Percentiles rank a stretch among this genome's conserved stretches.
These are phyloP conservation scores for Phascolomyces articulosus DNA, from an alignment of 371 early-diverging fungal species.

Conservation along the genomic window DNA sequence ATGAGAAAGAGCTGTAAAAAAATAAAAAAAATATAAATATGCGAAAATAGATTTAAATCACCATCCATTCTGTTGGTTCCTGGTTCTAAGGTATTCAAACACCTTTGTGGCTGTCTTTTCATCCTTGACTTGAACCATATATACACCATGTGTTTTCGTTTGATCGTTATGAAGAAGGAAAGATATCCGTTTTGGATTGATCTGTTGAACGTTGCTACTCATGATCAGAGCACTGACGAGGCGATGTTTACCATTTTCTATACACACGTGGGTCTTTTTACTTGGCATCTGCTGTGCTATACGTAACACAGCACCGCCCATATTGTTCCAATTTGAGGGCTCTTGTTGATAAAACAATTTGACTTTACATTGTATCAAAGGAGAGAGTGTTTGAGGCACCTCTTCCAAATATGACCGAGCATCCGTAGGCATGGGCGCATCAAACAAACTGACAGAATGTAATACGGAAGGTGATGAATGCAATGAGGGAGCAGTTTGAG, in stretches of 20 bases:
- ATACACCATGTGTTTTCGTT: constrained; percentile 38
- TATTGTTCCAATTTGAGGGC: constrained; percentile 44
- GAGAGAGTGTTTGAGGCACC: constrained; percentile 43
- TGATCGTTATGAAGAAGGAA: constrained; percentile 39
- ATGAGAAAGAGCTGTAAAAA: not conserved
- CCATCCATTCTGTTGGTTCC: constrained; percentile 47
- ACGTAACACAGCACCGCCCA: constrained; percentile 38
- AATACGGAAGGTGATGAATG: not conserved
- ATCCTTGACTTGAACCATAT: constrained; percentile 50
- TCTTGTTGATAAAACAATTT: constrained; percentile 47
- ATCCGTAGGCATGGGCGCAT: constrained; percentile 6
- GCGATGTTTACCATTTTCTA: constrained; percentile 48
- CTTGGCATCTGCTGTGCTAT: constrained; percentile 48
- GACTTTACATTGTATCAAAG: constrained; percentile 44
- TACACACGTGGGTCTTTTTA: constrained; percentile 43
- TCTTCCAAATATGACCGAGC: constrained; percentile 30
- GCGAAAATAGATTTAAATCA: constrained; percentile 4
- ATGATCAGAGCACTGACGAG: constrained; percentile 42
- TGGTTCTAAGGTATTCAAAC: constrained; percentile 39
- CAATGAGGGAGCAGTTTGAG: not conserved
- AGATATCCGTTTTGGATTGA: constrained; percentile 35
- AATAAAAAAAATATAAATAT: not conserved
- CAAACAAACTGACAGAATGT: not conserved
- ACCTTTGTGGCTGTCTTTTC: constrained; percentile 43
- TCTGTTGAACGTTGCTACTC: constrained; percentile 46